Base-by-base conservation (phyloP, 306 rosid genomes). In the Gynostemma pentaphyllum region DNA sequence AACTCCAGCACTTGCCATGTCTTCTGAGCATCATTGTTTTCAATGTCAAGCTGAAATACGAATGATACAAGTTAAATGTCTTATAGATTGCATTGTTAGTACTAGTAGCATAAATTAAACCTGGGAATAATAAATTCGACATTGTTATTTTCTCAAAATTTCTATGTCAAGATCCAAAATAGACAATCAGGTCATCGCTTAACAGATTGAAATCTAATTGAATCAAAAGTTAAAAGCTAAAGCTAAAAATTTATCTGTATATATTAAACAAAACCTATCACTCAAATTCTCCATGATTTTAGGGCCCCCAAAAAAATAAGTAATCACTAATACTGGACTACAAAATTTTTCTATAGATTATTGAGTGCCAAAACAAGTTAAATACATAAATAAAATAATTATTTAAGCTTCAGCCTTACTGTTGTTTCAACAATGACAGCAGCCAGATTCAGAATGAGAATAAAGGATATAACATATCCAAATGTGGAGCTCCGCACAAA, bases 351-450 rank as follows among this genome's bases (percentile, higher is more conserved):
- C 16, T 48, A 23, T 61, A 11, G 21, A 40, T 7, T 12, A 61
- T 61, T 23, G 5, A 10, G 24, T 61, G 50, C 14, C 50, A 60
- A 39, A 11, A 60, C 49, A 63, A 63, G 18, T 26, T 63, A 63
- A 63, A 14, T 44, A 29, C 53, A 45, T 29, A 21, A 29, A 64
- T 45, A 45, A 64, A 64, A 12, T 52, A 47, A 74, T 55, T 18
- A 45, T 60, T 59, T 61, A 36, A 44, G 49, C 69, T 70, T 39
- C 69, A 64, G 76, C 19, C 87, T 57, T 88, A 92, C 99, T 83
- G 94, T 88, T 70, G 99, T 92, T 90, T 92, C 99, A 55, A 82
- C 73, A 55, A 92, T 73, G 74, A 92, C 99, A 29, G 99, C 84
- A 78, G 57, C 54, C 62, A 92, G 71, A 70, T 92, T 92, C 64